Percentiles rank a stretch among this genome's conserved stretches.
Conservation (phyloP, 2,329 filamentous ascomycete species). For the Cladosporium sp. region DNA sequence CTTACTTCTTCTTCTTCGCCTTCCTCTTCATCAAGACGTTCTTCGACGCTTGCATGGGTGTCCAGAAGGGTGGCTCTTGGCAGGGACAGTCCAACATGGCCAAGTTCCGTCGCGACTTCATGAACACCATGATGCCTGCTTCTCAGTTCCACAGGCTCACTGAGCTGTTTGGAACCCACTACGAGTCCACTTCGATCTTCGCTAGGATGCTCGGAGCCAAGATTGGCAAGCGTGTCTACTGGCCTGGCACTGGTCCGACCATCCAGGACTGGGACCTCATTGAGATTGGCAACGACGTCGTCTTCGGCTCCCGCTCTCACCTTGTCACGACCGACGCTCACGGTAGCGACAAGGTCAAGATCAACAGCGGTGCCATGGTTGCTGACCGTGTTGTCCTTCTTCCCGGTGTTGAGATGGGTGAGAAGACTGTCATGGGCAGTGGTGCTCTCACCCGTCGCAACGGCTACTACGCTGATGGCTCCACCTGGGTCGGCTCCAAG, state of each 20-base stretch:
- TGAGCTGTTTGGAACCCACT: slow-evolving; percentile 49
- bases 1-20: slow-evolving; percentile 41
- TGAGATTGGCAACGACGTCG: slow-evolving; percentile 53
- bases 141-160: slow-evolving; percentile 44
- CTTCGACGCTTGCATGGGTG: slow-evolving; percentile 32
- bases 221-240: slow-evolving; percentile 50
- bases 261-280: slow-evolving; percentile 51
- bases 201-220: slow-evolving; percentile 47
- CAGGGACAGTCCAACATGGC: slow-evolving; percentile 32
- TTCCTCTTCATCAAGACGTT: slow-evolving; percentile 37
- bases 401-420: slow-evolving; percentile 46
- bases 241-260: slow-evolving; percentile 51
- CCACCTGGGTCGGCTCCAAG: slow-evolving; percentile 49
- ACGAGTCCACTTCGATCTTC: slow-evolving; percentile 49
- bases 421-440: slow-evolving; percentile 47
- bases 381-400: slow-evolving; percentile 50
- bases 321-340: slow-evolving; percentile 48
- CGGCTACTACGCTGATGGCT: slow-evolving; percentile 39
- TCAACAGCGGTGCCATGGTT: slow-evolving; percentile 49
- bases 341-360: slow-evolving; percentile 43
- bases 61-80: slow-evolving; percentile 31
- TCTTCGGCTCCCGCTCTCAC: slow-evolving; percentile 52
- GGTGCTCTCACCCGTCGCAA: slow-evolving; percentile 46
- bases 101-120: slow-evolving; percentile 41
- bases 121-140: slow-evolving; percentile 41